These are phyloP conservation scores for Xylaria bambusicola DNA, from an alignment of 495 filamentous ascomycete species.

Conservation along the genomic window DNA sequence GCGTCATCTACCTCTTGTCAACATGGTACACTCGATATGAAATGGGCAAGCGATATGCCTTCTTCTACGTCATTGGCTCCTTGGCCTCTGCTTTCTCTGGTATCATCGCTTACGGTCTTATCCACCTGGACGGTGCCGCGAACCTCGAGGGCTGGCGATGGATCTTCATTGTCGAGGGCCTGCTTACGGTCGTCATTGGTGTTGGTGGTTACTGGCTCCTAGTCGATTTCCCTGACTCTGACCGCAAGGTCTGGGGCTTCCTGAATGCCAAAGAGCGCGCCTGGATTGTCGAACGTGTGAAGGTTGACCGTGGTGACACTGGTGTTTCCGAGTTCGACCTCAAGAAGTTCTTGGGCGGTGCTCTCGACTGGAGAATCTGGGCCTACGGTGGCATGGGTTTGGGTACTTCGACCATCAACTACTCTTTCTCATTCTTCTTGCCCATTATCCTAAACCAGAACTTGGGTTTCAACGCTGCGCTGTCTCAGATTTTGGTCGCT, in stretches of 20 bases:
- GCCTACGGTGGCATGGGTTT: constrained; percentile 57
- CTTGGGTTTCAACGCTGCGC: constrained; percentile 56
- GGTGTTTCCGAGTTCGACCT: constrained; percentile 51
- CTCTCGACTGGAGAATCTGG: constrained; percentile 58
- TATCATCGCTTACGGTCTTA: constrained; percentile 64
- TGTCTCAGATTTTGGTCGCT: constrained; percentile 60
- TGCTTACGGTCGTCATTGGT: constrained; percentile 47
- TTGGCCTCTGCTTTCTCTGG: constrained; percentile 60
- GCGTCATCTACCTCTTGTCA: constrained; percentile 59
- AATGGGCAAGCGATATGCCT: constrained; percentile 59
- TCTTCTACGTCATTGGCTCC: constrained; percentile 64
- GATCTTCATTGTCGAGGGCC: constrained; percentile 62
- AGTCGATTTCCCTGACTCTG: constrained; percentile 61
- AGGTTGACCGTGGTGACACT: constrained; percentile 56
- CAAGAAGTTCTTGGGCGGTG: constrained; percentile 46
- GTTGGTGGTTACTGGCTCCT: constrained; percentile 53
- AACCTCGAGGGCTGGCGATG: constrained; percentile 60
- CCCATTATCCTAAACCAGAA: constrained; percentile 61
- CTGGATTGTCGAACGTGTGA: constrained; percentile 56
- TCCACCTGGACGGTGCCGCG: constrained; percentile 51
- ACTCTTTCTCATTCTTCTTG: constrained; percentile 65
- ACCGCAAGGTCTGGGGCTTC: constrained; percentile 57
- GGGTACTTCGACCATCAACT: constrained; percentile 56
- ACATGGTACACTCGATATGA: constrained; percentile 35
- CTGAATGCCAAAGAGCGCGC: constrained; percentile 49